Evolutionary conservation across 2,329 filamentous ascomycete genomes (phyloP), one percentile per base, ranked within the genome.

Genomic region (Daldinia sp.): DNA sequence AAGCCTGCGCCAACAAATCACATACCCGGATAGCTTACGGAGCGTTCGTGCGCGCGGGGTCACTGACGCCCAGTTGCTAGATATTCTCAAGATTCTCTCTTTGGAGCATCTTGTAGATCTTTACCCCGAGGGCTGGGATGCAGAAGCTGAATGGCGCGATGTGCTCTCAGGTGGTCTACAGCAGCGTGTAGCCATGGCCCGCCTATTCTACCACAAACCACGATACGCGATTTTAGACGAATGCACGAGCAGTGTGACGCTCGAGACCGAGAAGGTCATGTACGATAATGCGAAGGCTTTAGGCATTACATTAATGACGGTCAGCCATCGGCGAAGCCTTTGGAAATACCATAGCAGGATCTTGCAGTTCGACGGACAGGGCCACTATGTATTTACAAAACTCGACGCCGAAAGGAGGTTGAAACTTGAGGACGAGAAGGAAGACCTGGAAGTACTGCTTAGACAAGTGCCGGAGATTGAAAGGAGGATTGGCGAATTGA

Each of bases 301-400:
- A 15, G 93, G 92, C 3, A 95, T 97, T 71, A 98, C 95, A 0
- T 84, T 99, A 66, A 97, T 99, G 92, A 99, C 95, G 0, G 95
- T 99, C 21, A 93, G 89, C 68, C 95, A 99, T 77, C 83, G 95
- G 7, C 83, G 93, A 65, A 96, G 92, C 79, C 78, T 99, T 70
- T 99, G 95, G 95, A 94, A 95, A 77, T 98, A 99, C 77, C 95
- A 99, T 77, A 90, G 88, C 69, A 90, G 90, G 77, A 98, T 99
- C 63, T 78, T 99, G 74, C 95, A 99, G 77, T 99, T 99, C 75
- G 94, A 98, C 77, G 95, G 95, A 0, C 92, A 97, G 77, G 95
- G 95, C 0, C 84, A 93, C 51, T 97, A 92, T 72, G 87, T 97
- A 32, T 99, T 99, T 73, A 96, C 93, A 0, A 86, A 86, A 58